Conservation (phyloP, 2,329 filamentous ascomycete genomes). For the Triangularia setosa region DNA sequence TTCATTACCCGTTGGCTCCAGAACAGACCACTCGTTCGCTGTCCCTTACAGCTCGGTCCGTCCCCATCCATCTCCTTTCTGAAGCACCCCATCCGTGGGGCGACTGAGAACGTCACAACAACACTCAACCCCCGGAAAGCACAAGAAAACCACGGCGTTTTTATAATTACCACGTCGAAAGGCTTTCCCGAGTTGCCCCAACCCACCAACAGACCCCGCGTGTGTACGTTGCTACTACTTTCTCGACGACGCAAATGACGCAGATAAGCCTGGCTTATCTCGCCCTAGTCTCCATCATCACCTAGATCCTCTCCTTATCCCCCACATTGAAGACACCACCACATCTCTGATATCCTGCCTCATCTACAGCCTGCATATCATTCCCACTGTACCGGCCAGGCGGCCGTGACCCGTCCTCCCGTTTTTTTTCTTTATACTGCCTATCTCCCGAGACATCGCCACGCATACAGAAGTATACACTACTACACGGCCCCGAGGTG, state of each 20-base stretch:
- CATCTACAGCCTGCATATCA: constrained; percentile 15
- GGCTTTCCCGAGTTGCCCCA: too few relatives aligned
- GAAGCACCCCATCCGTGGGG: background rate
- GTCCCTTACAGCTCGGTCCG: background rate
- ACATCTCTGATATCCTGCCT: constrained; percentile 15
- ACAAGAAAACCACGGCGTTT: background rate
- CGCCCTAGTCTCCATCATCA: constrained; percentile 50
- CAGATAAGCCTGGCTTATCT: constrained; percentile 57
- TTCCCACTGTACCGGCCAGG: background rate
- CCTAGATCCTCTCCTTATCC: constrained; percentile 35
- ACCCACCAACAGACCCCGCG: constrained; percentile 21
- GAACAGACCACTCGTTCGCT: background rate
- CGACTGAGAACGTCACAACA: background rate
- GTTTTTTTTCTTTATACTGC: background rate
- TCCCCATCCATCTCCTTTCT: background rate
- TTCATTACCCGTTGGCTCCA: constrained; percentile 1
- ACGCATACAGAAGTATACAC: constrained; percentile 1
- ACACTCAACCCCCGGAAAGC: background rate
- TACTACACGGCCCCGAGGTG: background rate
- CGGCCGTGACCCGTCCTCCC: background rate
- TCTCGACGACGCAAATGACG: constrained; percentile 44
- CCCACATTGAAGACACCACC: constrained; percentile 14
- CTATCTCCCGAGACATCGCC: constrained; percentile 1
- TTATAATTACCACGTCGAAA: background rate
- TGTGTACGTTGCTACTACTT: background rate